Base-by-base conservation (phyloP, 2,329 filamentous ascomycete genomes). In the Zasmidium angulare region DNA sequence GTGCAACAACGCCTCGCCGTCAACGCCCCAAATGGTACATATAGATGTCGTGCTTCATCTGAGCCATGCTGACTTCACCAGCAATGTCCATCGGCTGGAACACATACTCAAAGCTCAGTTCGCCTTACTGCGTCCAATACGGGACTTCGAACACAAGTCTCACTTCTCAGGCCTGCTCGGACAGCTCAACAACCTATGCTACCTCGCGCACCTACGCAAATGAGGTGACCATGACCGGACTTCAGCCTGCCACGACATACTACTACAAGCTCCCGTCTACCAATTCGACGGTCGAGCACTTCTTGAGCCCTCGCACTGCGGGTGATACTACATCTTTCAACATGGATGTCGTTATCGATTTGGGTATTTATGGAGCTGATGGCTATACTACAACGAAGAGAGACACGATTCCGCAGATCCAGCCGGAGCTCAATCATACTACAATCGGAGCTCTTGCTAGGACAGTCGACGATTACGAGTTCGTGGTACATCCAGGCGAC, bases 251-350 rank as follows among this genome's bases (percentile, higher is more conserved):
- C 0, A 84, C 82, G 1, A 84, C 77, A 0, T 86, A 86, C 70
- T 86, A 83, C 74, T 86, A 86, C 75, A 78, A 83, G 73, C 84
- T 86, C 51, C 76, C 75, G 9, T 84, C 82, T 1, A 80, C 76
- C 24, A 86, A 86, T 71, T 83, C 83, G 0, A 82, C 68, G 2
- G 73, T 82, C 9, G 77, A 79, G 31, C 77, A 81, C 43, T 86
- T 86, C 70, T 66, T 82, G 51, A 86, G 81, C 62, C 79, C 82
- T 2, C 80, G 84, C 0, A 60, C 72, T 2, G 75, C 83, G 0
- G 84, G 84, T 20, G 84, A 86, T 71, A 78, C 71, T 57, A 84
- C 81, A 0, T 74, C 83, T 0, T 87, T 86, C 68, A 76, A 75
- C 49, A 75, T 84, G 64, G 52, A 56, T 49, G 78, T 79, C 3